Base-by-base conservation (phyloP, 208 protist species). In the Crithidia bombi region DNA sequence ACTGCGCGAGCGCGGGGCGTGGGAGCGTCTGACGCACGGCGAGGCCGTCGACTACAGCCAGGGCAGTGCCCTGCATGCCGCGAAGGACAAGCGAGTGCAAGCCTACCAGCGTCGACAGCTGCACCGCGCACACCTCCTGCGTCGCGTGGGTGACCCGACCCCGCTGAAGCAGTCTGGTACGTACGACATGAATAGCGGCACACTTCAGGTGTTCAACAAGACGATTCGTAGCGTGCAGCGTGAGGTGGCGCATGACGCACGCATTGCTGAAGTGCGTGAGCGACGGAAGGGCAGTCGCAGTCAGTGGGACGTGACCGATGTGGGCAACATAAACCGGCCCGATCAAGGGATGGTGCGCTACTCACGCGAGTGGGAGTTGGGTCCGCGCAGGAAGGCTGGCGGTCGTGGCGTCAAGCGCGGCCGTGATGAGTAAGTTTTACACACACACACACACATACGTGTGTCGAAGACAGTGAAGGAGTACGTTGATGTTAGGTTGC, bases 161-260 rank as follows among this genome's bases (percentile, higher is more conserved):
- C 90, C 90, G 38, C 73, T 95, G 38, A 92, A 95, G 76, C 87
- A 95, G 73, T 90, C 83, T 0, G 90, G 90, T 17, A 61, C 68
- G 39, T 95, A 89, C 64, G 90, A 95, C 70, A 80, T 81, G 28
- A 58, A 76, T 28, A 82, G 77, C 25, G 87, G 82, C 6, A 93
- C 86, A 3, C 74, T 95, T 39, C 75, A 73, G 41, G 87, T 95
- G 21, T 95, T 90, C 65, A 88, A 91, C 58, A 93, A 93, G 73
- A 95, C 90, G 7, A 89, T 90, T 30, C 90, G 90, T 21, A 83
- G 83, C 43, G 90, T 95, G 57, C 73, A 86, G 64, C 85, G 90
- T 14, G 87, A 90, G 69, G 86, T 92, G 32, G 72, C 66, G 51
- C 83, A 88, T 35, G 90, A 93, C 67, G 83, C 78, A 44, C 71